Conservation (phyloP, 306 rosid species). For the Rosa rugosa region DNA sequence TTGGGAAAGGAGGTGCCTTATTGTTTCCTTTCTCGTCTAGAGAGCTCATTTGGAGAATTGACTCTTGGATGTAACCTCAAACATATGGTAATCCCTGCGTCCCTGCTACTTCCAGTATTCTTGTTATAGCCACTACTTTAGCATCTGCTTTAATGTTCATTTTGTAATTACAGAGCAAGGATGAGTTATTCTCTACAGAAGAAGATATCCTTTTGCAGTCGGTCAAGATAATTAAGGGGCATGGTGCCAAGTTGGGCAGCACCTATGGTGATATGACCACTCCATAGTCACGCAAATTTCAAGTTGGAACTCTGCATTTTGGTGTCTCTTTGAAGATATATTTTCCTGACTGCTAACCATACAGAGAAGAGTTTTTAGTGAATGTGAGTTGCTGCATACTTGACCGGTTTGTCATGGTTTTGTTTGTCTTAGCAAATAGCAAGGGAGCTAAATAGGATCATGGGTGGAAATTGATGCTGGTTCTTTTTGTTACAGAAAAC, state of each 20-base stretch:
- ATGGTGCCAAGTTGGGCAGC: slow-evolving; percentile 63
- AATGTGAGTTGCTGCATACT: not conserved
- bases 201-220: slow-evolving; percentile 75
- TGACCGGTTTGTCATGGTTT: not conserved
- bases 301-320: not conserved
- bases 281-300: not conserved
- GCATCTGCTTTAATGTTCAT: not conserved
- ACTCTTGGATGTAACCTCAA: slow-evolving; percentile 82
- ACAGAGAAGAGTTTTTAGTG: not conserved
- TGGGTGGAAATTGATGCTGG: not conserved
- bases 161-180: slow-evolving; percentile 48
- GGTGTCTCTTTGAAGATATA: not conserved
- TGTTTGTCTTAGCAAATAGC: not conserved
- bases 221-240: slow-evolving; percentile 59
- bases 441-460: not conserved
- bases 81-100: slow-evolving; percentile 56
- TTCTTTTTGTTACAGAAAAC: not conserved
- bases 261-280: slow-evolving; percentile 26
- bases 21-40: slow-evolving; percentile 75
- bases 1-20: slow-evolving; percentile 78
- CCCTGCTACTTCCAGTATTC: slow-evolving; percentile 9
- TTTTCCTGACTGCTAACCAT: not conserved
- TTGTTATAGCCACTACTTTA: not conserved
- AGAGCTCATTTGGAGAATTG: slow-evolving; percentile 62
- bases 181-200: slow-evolving; percentile 62